Evolutionary conservation across 2,329 filamentous ascomycete genomes (phyloP).

Genomic region (Fusarium buxicola): DNA sequence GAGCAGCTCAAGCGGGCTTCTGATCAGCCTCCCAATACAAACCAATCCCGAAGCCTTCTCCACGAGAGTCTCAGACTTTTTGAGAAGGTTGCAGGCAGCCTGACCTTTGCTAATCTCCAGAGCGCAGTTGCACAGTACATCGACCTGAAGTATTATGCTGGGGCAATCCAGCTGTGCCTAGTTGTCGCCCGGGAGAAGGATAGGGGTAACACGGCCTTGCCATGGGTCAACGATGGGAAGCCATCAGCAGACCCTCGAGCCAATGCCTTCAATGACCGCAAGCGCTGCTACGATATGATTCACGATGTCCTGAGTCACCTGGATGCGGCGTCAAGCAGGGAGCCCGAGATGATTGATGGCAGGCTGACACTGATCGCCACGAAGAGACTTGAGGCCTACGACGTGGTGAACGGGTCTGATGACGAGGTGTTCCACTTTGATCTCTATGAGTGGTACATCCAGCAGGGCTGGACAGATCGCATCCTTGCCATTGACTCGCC

Average conservation of each 20-base stretch:
- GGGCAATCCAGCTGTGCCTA: constrained; percentile 88
- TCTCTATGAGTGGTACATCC: constrained; percentile 98
- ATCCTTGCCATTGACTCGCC: constrained; percentile 86
- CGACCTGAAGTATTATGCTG: constrained; percentile 87
- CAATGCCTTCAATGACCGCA: constrained; percentile 75
- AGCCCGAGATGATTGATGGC: constrained; percentile 82
- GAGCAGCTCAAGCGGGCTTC: constrained; percentile 91
- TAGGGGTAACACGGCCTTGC: constrained; percentile 84
- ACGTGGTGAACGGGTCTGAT: constrained; percentile 85
- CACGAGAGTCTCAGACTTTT: constrained; percentile 92
- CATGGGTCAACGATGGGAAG: constrained; percentile 88
- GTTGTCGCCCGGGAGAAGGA: constrained; percentile 87
- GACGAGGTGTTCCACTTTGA: constrained; percentile 97
- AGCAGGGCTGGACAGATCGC: constrained; percentile 84
- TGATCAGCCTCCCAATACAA: constrained; percentile 80
- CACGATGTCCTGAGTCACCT: constrained; percentile 83
- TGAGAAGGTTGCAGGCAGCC: constrained; percentile 84
- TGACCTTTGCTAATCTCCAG: constrained; percentile 84
- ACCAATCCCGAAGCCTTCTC: constrained; percentile 80
- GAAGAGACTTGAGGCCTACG: constrained; percentile 88
- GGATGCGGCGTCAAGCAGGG: constrained; percentile 74
- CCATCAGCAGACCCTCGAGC: constrained; percentile 77
- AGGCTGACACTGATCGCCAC: constrained; percentile 79
- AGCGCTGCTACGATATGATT: constrained; percentile 86
- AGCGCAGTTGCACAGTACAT: constrained; percentile 84